phyloP scores from a whole-genome alignment of 169 alveolate genomes.

The Cryptosporidium meleagridis region DNA sequence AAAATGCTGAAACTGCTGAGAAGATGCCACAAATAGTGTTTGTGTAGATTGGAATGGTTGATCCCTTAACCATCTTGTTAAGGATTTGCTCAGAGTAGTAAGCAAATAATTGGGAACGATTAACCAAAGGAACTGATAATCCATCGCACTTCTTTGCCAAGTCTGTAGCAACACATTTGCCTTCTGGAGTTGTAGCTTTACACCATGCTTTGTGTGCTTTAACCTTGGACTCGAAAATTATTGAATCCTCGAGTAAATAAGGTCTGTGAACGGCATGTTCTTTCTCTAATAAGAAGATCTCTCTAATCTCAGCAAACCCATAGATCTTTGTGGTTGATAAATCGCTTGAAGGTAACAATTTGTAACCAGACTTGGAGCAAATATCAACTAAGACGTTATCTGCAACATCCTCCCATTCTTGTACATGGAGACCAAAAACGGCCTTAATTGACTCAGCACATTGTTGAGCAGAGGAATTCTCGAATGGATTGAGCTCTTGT shows the following conservation, averaged over 20 bases:
- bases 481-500: constrained; percentile 70
- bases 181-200: constrained; percentile 52
- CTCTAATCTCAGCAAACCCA: not conserved
- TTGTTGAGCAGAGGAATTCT: constrained; percentile 58
- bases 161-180: constrained; percentile 58
- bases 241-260: constrained; percentile 13
- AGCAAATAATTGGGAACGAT: constrained; percentile 61
- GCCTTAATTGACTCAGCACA: constrained; percentile 58
- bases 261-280: constrained; percentile 67
- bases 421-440: constrained; percentile 57
- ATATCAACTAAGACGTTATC: constrained; percentile 25
- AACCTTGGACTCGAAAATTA: constrained; percentile 41
- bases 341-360: constrained; percentile 10
- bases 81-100: constrained; percentile 34
- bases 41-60: constrained; percentile 37
- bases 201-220: constrained; percentile 61
- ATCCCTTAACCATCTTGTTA: constrained; percentile 49
- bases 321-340: constrained; percentile 16
- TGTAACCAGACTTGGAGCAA: constrained; percentile 70
- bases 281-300: constrained; percentile 29
- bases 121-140: constrained; percentile 37
- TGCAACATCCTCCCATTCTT: constrained; percentile 47
- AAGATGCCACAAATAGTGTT: constrained; percentile 52
- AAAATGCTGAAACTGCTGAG: not conserved
- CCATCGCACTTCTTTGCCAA: constrained; percentile 70